Evolutionary conservation across 176 grass and related monocot genomes (phyloP).

Genomic region (Eragrostis nindensis): DNA sequence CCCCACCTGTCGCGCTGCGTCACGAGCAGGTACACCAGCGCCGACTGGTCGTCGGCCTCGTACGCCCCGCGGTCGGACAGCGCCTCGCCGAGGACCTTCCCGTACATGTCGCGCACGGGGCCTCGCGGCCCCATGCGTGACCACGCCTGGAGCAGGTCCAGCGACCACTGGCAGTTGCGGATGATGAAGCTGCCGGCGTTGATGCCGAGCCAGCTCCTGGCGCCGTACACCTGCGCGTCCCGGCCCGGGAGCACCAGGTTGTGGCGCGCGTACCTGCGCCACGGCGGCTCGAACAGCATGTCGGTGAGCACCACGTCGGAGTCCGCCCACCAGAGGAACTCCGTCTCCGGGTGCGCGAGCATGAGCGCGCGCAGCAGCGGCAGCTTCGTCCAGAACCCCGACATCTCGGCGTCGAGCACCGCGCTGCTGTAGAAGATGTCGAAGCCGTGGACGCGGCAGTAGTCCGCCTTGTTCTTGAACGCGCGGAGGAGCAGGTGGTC

Average conservation of each 20-base stretch:
- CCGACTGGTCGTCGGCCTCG: slow-evolving; percentile 96
- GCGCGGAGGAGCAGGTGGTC: slow-evolving; percentile 81
- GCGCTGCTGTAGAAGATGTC: slow-evolving; percentile 92
- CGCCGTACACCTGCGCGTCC: slow-evolving; percentile 70
- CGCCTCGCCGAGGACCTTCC: slow-evolving; percentile 57
- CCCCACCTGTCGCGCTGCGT: slow-evolving; percentile 67
- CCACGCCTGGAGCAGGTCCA: slow-evolving; percentile 79
- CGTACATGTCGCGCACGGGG: slow-evolving; percentile 65
- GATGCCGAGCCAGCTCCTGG: slow-evolving; percentile 71
- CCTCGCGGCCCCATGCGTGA: slow-evolving; percentile 80
- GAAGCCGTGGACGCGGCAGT: slow-evolving; percentile 84
- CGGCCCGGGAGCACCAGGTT: slow-evolving; percentile 89
- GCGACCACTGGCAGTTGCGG: slow-evolving; percentile 94
- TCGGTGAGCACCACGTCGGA: slow-evolving; percentile 90
- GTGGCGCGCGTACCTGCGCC: slow-evolving; percentile 61
- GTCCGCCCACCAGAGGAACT: slow-evolving; percentile 96
- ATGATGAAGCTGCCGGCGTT: slow-evolving; percentile 92
- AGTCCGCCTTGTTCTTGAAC: slow-evolving; percentile 93
- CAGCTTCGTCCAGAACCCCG: slow-evolving; percentile 92
- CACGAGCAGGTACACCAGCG: slow-evolving; percentile 77
- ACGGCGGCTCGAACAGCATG: slow-evolving; percentile 82
- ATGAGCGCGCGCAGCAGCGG: slow-evolving; percentile 84
- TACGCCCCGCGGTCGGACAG: slow-evolving; percentile 68
- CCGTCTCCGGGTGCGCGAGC: slow-evolving; percentile 85
- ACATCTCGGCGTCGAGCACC: slow-evolving; percentile 81